Percentiles rank a stretch among this genome's conserved stretches.
Conservation (phyloP, 257 asterid genomes). For the Solanum ossicruentum region DNA sequence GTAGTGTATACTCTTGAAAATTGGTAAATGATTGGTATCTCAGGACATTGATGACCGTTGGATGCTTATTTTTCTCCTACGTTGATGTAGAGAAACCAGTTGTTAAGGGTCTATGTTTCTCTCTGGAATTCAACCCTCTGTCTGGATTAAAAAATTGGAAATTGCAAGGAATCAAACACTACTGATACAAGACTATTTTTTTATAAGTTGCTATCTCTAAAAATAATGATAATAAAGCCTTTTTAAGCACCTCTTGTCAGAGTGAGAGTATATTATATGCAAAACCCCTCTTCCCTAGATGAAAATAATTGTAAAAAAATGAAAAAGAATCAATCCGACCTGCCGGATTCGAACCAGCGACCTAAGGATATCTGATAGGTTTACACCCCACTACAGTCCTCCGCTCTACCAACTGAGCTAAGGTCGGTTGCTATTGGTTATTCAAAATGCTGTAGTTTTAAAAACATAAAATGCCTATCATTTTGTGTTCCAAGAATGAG, state of each 20-base stretch:
- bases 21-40: background rate
- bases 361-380: conserved; percentile 1
- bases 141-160: background rate
- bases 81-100: background rate
- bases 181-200: background rate
- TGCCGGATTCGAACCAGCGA: conserved; percentile 1
- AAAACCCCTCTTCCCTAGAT: background rate
- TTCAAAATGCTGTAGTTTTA: background rate
- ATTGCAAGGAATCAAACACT: background rate
- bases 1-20: background rate
- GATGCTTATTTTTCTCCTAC: background rate
- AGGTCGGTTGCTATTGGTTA: background rate
- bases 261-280: background rate
- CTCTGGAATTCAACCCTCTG: background rate
- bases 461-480: background rate
- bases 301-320: background rate
- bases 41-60: background rate
- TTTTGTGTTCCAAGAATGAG: background rate
- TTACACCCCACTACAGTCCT: background rate
- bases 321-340: background rate
- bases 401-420: conserved; percentile 3
- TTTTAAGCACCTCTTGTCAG: background rate
- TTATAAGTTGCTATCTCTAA: background rate
- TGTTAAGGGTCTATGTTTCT: background rate
- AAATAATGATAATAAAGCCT: background rate